Evolutionary conservation across 257 asterid genomes (phyloP), one percentile per base, ranked within the genome.

Genomic region (Perilla frutescens): DNA sequence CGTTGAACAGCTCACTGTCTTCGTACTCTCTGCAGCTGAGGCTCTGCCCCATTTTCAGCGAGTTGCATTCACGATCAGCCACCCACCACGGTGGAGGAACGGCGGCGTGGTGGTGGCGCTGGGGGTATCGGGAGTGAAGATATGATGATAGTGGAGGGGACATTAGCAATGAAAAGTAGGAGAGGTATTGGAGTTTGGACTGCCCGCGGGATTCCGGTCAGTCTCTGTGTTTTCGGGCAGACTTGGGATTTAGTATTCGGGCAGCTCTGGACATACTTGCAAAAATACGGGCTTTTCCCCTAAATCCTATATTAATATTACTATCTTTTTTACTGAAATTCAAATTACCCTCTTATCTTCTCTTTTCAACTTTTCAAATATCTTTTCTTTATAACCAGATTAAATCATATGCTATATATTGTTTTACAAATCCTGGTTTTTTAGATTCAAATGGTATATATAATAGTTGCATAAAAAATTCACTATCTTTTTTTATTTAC

Each of bases 11-110:
- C 49, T 78, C 91, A 32, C 76, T 77, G 43, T 81, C 93, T 29
- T 40, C 80, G 62, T 58, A 5, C 71, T 76, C 85, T 12, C 73
- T 50, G 85, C 96, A 91, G 56, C 96, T 91, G 62, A 87, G 58
- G 3, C 82, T 73, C 86, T 88, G 96, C 9, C 96, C 97, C 97
- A 91, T 91, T 71, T 2, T 13, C 6, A 2, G 72, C 43, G 44
- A 6, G 3, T 20, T 7, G 70, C 54, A 26, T 44, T 66, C 83
- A 82, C 86, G 87, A 66, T 66, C 58, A 83, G 86, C 95, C 91
- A 77, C 84, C 91, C 87, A 77, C 88, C 89, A 81, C 84, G 79
- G 79, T 71, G 83, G 88, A 80, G 78, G 74, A 50, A 78, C 49
- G 14, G 53, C 49, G 82, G 86, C 54, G 73, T 56, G 69, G 78